Base-by-base conservation (phyloP, 1,139 yeast genomes). In the Entelexis paramagnoliae region DNA sequence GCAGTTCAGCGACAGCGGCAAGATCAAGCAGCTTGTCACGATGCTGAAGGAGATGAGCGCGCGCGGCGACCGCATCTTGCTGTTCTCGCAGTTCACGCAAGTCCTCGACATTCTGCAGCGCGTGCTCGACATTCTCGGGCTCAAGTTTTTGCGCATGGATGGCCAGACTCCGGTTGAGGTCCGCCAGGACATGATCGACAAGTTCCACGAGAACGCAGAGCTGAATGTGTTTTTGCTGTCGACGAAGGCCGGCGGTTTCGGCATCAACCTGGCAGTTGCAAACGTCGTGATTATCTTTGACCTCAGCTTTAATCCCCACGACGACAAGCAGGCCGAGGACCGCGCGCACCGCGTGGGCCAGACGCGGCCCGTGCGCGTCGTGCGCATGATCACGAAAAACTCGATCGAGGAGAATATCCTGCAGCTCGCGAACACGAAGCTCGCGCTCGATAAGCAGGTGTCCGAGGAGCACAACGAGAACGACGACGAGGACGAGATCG, bases 311-410 rank as follows among this genome's bases (percentile, higher is more conserved):
- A 91, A 91, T 62, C 99, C 99, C 0, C 98, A 93, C 66, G 98
- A 91, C 66, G 99, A 91, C 65, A 84, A 83, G 64, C 99, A 91
- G 70, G 99, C 99, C 0, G 98, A 93, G 66, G 98, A 91, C 66
- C 77, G 99, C 64, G 96, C 98, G 0, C 99, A 91, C 67, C 78
- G 99, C 66, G 95, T 93, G 28, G 99, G 99, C 2, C 98, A 93
- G 68, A 83, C 84, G 40, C 80, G 83, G 55, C 91, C 85, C 49
- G 99, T 93, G 20, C 72, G 75, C 45, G 96, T 93, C 16, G 78
- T 80, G 48, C 77, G 95, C 54, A 70, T 93, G 61, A 83, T 93
- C 53, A 77, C 84, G 11, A 75, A 74, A 58, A 74, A 79, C 52
- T 81, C 96, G 1, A 83, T 93, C 40, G 99, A 91, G 62, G 96